Evolutionary conservation across 108 stramenopile species (phyloP).

Genomic region (Nitzschia sp.): DNA sequence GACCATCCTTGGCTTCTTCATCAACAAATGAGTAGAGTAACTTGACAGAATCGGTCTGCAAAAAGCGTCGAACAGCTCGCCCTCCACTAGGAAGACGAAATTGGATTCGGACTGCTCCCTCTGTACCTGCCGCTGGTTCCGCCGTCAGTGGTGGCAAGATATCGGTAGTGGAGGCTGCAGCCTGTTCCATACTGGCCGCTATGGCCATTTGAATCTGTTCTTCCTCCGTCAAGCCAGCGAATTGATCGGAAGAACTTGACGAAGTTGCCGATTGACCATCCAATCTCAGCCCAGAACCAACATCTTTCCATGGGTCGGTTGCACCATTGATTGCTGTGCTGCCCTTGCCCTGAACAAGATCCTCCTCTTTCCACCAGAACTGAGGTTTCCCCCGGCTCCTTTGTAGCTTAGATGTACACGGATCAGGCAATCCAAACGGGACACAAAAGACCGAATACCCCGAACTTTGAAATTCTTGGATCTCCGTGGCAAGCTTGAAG

Average conservation of each 20-base stretch:
- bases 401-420: slow-evolving; percentile 19
- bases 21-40: slow-evolving; percentile 62
- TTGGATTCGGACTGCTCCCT: slow-evolving; percentile 60
- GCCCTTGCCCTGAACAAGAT: slow-evolving; percentile 62
- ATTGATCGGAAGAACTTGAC: neutral
- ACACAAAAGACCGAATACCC: slow-evolving; percentile 42
- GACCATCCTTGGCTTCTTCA: slow-evolving; percentile 29
- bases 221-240: slow-evolving; percentile 69
- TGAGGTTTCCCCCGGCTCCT: slow-evolving; percentile 37
- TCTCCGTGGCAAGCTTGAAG: slow-evolving; percentile 73
- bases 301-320: slow-evolving; percentile 70
- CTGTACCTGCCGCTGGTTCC: slow-evolving; percentile 56
- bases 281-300: slow-evolving; percentile 72
- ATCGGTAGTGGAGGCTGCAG: neutral
- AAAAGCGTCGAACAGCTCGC: slow-evolving; percentile 58
- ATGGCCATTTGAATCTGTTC: slow-evolving; percentile 82
- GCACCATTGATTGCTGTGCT: slow-evolving; percentile 44
- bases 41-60: slow-evolving; percentile 45
- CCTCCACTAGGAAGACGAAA: slow-evolving; percentile 69
- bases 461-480: slow-evolving; percentile 62
- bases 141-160: slow-evolving; percentile 19
- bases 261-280: slow-evolving; percentile 56
- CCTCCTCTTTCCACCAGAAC: slow-evolving; percentile 81
- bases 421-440: slow-evolving; percentile 13
- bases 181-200: slow-evolving; percentile 51